phyloP scores from a whole-genome alignment of 495 filamentous ascomycete genomes.

The Monascus purpureus region DNA sequence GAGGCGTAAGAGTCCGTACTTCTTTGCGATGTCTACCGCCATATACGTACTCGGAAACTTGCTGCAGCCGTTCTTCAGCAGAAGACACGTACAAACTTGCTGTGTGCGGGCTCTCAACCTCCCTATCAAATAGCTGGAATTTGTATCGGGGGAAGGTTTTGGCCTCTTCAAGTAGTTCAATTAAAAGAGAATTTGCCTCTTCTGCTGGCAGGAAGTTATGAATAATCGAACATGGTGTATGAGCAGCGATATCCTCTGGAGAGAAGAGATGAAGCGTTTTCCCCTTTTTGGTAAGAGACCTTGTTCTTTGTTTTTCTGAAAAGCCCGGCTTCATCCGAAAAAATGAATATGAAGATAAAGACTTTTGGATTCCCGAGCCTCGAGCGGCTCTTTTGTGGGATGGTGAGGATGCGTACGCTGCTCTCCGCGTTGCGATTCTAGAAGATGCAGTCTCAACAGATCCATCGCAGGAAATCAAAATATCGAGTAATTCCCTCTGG shows the following conservation, averaged over 20 bases:
- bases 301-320: slow-evolving; percentile 28
- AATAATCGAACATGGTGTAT: slow-evolving; percentile 82
- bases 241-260: slow-evolving; percentile 58
- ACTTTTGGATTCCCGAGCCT: no score
- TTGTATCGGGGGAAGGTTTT: slow-evolving; percentile 55
- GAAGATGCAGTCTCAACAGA: slow-evolving; percentile 51
- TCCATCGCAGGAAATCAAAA: slow-evolving; percentile 63
- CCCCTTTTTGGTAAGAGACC: slow-evolving; percentile 55
- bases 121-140: slow-evolving; percentile 77
- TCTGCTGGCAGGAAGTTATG: slow-evolving; percentile 71
- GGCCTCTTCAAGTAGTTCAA: slow-evolving; percentile 64
- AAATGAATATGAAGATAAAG: no score
- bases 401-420: background rate
- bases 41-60: slow-evolving; percentile 72
- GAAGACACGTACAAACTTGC: slow-evolving; percentile 67
- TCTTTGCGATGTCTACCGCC: slow-evolving; percentile 64
- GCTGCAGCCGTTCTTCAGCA: slow-evolving; percentile 40
- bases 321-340: no score
- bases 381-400: slow-evolving; percentile 17
- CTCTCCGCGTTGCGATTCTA: slow-evolving; percentile 27
- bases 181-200: slow-evolving; percentile 57
- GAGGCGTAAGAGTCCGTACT: slow-evolving; percentile 56
- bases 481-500: slow-evolving; percentile 57
- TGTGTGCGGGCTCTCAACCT: slow-evolving; percentile 70
- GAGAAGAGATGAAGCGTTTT: slow-evolving; percentile 69